phyloP scores from a whole-genome alignment of 1,284 basidiomycete genomes.

The Puccinia polysora region DNA sequence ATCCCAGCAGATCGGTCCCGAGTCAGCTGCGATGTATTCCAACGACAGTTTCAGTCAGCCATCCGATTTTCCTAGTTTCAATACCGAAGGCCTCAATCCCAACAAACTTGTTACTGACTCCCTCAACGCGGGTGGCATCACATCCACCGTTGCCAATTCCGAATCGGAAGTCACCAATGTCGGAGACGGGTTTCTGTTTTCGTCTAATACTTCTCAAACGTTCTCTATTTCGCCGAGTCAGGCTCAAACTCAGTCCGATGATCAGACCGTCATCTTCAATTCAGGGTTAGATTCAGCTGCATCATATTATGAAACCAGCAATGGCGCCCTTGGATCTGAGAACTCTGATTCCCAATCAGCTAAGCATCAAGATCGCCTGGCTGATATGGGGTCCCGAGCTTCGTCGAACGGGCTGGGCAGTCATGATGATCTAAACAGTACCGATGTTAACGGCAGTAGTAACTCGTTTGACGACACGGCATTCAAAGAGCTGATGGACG shows the following conservation, averaged over 20 bases:
- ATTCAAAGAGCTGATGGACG: constrained; percentile 37
- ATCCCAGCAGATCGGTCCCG: not conserved
- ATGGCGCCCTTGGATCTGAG: not conserved
- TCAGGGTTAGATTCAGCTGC: not conserved
- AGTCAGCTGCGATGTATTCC: not conserved
- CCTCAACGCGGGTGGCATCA: not conserved
- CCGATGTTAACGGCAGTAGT: not conserved
- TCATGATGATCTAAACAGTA: not conserved
- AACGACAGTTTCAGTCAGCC: not conserved
- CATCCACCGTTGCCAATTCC: not conserved
- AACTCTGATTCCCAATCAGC: not conserved
- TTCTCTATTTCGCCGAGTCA: constrained; percentile 17
- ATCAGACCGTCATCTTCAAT: constrained; percentile 4
- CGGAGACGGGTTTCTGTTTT: constrained; percentile 25
- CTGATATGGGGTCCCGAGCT: not conserved
- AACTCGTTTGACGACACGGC: not conserved
- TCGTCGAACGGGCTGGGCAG: not conserved
- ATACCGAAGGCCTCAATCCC: not conserved
- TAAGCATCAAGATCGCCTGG: not conserved
- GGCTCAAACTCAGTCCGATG: not conserved
- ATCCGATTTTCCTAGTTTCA: not conserved
- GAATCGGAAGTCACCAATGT: not conserved
- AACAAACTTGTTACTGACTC: not conserved
- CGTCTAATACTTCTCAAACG: constrained; percentile 6
- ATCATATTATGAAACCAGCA: not conserved